phyloP scores from a whole-genome alignment of 768 basidiomycete genomes.

The Amylocystis lapponica region DNA sequence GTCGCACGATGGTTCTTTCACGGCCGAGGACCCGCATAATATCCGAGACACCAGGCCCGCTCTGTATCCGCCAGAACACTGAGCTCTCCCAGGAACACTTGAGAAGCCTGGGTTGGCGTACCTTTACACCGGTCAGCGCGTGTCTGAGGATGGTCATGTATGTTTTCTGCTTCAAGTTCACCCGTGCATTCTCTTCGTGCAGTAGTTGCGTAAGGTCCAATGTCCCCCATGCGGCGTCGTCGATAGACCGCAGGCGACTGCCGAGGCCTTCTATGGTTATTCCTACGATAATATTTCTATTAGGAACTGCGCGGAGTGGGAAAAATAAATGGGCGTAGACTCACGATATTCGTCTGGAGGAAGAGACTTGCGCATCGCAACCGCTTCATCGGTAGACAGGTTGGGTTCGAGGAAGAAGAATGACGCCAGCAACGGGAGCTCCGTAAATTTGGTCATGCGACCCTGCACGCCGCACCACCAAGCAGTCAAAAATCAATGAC shows the following conservation, averaged over 20 bases:
- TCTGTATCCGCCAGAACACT: too few species aligned
- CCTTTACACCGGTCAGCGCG: constrained; percentile 81
- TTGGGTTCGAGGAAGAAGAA: constrained; percentile 79
- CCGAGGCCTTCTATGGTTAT: too few species aligned
- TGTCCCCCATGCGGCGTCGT: constrained; percentile 33
- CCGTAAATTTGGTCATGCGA: constrained; percentile 62
- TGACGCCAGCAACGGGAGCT: constrained; percentile 61
- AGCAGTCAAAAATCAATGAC: too few species aligned
- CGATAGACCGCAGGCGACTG: too few species aligned
- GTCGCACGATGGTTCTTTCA: constrained; percentile 21
- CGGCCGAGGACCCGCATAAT: constrained; percentile 24
- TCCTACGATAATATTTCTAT: too few species aligned
- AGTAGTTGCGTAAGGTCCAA: constrained; percentile 33
- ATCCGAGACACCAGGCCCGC: constrained; percentile 28
- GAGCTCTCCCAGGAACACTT: too few species aligned
- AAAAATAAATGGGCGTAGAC: constrained; percentile 27
- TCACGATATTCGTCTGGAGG: constrained; percentile 40
- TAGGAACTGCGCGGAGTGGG: too few species aligned
- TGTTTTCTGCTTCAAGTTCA: constrained; percentile 37
- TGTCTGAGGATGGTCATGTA: constrained; percentile 74
- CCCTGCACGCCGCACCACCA: too few species aligned
- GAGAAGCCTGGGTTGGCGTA: too few species aligned
- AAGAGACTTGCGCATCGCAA: constrained; percentile 42
- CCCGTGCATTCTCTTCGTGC: constrained; percentile 37
- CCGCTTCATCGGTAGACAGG: constrained; percentile 47